A percentile compares a stretch with the other conserved stretches of the same genome.
Conservation (phyloP, 345 rosid species). For the Erucastrum elatum region DNA sequence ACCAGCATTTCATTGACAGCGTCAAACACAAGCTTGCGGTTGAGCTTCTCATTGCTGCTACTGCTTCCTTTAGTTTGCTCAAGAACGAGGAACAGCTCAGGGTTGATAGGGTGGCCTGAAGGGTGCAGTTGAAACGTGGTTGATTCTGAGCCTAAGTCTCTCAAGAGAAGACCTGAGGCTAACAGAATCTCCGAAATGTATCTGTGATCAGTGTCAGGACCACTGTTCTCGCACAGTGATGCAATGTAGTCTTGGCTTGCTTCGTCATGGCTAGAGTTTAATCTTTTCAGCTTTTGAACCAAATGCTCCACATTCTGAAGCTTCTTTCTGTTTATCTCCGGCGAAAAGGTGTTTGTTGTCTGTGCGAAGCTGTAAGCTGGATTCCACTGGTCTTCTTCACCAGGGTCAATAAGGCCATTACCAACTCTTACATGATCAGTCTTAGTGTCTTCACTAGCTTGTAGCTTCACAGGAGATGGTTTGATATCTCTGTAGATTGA, state of each 20-base stretch:
- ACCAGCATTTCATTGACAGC: conserved; percentile 76
- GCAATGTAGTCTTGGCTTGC: conserved; percentile 90
- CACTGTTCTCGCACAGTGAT: conserved; percentile 73
- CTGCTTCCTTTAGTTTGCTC: conserved; percentile 86
- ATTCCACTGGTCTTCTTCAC: conserved; percentile 51
- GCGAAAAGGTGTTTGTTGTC: conserved; percentile 43
- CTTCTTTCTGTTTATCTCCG: conserved; percentile 75
- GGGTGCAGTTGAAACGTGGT: conserved; percentile 72
- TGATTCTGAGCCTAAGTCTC: conserved; percentile 62
- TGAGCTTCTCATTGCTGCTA: conserved; percentile 53
- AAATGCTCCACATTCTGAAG: conserved; percentile 74
- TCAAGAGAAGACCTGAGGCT: conserved; percentile 91
- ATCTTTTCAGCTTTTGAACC: conserved; percentile 78
- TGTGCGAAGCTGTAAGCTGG: conserved; percentile 45
- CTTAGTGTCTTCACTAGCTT: conserved; percentile 31
- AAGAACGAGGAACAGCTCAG: conserved; percentile 79
- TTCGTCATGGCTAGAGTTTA: conserved; percentile 89
- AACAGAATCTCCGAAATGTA: conserved; percentile 89
- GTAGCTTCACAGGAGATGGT: conserved; percentile 53
- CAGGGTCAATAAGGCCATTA: conserved; percentile 35
- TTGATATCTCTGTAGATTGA: conserved; percentile 56
- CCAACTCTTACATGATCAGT: conserved; percentile 40
- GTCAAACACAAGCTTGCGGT: conserved; percentile 79
- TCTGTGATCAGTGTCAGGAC: conserved; percentile 68
- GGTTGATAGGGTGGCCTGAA: conserved; percentile 89